Base-by-base conservation (phyloP, 768 basidiomycete species). In the Cyathus striatus region DNA sequence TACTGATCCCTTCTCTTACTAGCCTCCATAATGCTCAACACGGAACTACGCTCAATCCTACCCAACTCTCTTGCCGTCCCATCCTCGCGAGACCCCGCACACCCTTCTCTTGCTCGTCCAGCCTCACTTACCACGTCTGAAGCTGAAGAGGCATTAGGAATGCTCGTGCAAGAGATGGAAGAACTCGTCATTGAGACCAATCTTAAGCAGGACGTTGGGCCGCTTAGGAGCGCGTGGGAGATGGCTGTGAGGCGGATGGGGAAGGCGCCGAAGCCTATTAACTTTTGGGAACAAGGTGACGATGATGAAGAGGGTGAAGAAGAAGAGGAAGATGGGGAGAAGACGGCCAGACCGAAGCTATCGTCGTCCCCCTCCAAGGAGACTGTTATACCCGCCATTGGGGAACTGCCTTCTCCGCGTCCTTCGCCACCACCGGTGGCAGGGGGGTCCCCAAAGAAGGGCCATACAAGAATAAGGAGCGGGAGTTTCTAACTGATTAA, bases 151-250 rank as follows among this genome's bases (percentile, higher is more conserved):
- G 55, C 70, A 9, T 61, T 80, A 40, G 64, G 62, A 9, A 36
- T 58, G 38, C 59, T 87, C 38, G 57, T 69, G 37, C 46, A 57
- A 13, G 83, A 84, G 60, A 81, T 89, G 70, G 76, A 82, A 57
- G 68, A 78, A 30, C 68, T 86, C 53, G 62, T 86, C 37, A 70
- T 88, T 3, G 86, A 87, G 61, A 65, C 66, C 23, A 76, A 73
- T 51, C 60, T 89, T 30, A 77, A 71, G 60, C 69, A 81, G 30
- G 74, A 75, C 14, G 61, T 55, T 1, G 81, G 78, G 12, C 82
- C 81, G n/a, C 63, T 85, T 41, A 62, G 63, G 52, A 72, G 59
- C 26, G 73, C 68, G 7, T 82, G 79, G 76, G 69, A 78, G 41
- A 61, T 50, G 1, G 75, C 73, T 0, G 49, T 76, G 36, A 36